Evolutionary conservation across 768 basidiomycete species (phyloP), one percentile per base, ranked within the genome.

Genomic region (Termitomyces sp.): DNA sequence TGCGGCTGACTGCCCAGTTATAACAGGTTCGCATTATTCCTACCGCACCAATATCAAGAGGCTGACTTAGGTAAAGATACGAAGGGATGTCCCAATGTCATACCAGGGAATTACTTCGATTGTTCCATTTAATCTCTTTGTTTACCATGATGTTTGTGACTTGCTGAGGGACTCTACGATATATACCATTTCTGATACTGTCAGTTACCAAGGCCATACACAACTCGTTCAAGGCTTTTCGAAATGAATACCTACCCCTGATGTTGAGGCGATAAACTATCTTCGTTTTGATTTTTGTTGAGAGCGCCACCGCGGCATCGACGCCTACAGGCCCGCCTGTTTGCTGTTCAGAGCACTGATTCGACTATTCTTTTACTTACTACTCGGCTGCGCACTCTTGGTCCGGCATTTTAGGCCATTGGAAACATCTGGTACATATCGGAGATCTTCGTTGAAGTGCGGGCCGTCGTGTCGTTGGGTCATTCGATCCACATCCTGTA

Each of bases 41-140:
- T 32, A 9, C 15, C 5, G 8, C 37, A 1, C 49, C 5, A 42
- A n/a, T 32, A 14, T 4, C 14, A 5, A 40, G 48, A 47, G 34
- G 31, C 32, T 59, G 49, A 46, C 34, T 20, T 32, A 1, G 8
- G 38, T 48, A 57, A 45, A 83, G 83, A 85, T 63, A 81, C 76
- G 11, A 61, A 69, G 38, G 83, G 83, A 1, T 86, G 84, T 66
- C 83, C 81, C 1, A 69, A 69, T 36, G 83, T 85, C 31, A 81
- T 86, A 61, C 65, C 67, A 0, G 84, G 84, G n/a, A 79, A 84
- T 62, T 85, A 86, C 65, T 84, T 83, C 65, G 69, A 81, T 64
- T 86, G 84, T 65, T 66, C 31, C 5, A 17, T 59, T 45, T 83
- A 34, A 38, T 1, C 7, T 56, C 20, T 15, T n/a, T 42, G 12